Evolutionary conservation across 108 stramenopile species (phyloP), one percentile per base, ranked within the genome.

Genomic region (Epithemia pelagica): DNA sequence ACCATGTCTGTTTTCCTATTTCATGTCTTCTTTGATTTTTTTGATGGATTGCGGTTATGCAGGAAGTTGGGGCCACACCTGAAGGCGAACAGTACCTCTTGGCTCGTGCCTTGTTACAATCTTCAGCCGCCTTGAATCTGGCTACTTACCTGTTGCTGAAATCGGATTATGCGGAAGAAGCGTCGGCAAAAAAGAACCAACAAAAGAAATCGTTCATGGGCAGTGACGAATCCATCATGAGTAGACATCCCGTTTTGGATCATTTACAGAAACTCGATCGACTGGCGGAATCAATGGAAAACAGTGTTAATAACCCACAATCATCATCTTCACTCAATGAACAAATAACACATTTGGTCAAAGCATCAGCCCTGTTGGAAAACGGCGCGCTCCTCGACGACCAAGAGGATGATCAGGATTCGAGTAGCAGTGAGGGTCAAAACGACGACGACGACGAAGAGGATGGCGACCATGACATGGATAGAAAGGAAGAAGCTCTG

Each of bases 121-220:
- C 82, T 37, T 83, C 87, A 5, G 70, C 72, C 30, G 83, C 82
- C 55, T 70, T 95, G 59, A 95, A 95, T 71, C 56, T 87, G 52
- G 76, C 77, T 27, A 71, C 82, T 28, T 95, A 90, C 58, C 77
- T 95, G n/a, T 61, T 91, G n/a, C 69, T 95, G 59, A 91, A 89
- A 62, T 46, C 37, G 5, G 37, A 10, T 46, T 46, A 46, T 15
- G 37, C 37, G 10, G 15, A 5, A 10, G 15, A 5, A 15, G 37
- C 37, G 5, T 10, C 10, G 10, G 15, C 10, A 53, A 70, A 29
- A 81, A 82, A 20, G 51, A 54, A 63, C 32, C 19, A 46, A 53
- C 25, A 24, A 66, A 65, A 28, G 70, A 58, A 52, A 53, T 32
- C 2, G 58, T 21, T n/a, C 60, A 61, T 31, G 32, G 46, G 0